These are phyloP conservation scores for Nicotiana tabacum DNA, from an alignment of 257 asterid species.

Conservation along the genomic window DNA sequence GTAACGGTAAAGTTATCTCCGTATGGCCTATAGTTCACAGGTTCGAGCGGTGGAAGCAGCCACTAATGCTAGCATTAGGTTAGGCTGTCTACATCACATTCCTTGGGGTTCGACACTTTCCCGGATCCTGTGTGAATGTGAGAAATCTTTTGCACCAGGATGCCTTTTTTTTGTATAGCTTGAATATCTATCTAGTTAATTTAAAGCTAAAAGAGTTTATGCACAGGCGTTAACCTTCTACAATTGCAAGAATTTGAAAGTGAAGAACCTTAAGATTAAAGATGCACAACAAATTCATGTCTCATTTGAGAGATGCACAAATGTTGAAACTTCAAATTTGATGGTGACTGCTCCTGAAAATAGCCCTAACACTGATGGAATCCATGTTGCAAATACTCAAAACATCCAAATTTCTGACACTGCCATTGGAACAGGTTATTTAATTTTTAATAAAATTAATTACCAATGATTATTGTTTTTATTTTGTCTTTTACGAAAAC, in stretches of 20 bases:
- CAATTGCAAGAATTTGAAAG: slow-evolving; percentile 49
- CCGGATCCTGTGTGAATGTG: too few relatives aligned
- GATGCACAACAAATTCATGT: slow-evolving; percentile 69
- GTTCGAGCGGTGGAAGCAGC: too few relatives aligned
- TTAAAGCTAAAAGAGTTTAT: not conserved
- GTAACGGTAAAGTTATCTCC: too few relatives aligned
- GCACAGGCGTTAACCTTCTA: slow-evolving; percentile 65
- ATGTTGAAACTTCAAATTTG: slow-evolving; percentile 46
- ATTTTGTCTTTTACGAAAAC: not conserved
- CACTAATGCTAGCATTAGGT: too few relatives aligned
- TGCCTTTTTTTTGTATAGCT: too few relatives aligned
- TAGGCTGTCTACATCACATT: too few relatives aligned
- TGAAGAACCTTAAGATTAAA: slow-evolving; percentile 36
- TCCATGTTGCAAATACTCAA: slow-evolving; percentile 50
- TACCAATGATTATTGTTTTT: not conserved
- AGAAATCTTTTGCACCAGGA: too few relatives aligned
- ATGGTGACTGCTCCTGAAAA: slow-evolving; percentile 43
- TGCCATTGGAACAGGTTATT: slow-evolving; percentile 58
- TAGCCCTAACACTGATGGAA: slow-evolving; percentile 90
- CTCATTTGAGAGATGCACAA: slow-evolving; percentile 38
- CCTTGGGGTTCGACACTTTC: too few relatives aligned
- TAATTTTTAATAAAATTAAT: not conserved
- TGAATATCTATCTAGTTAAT: not conserved
- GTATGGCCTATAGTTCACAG: too few relatives aligned
- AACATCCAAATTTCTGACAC: slow-evolving; percentile 44